A percentile compares a stretch with the other conserved stretches of the same genome.
Evolutionary conservation across 805 yeast genomes (phyloP).

Genomic region (Blastobotrys terrestris): DNA sequence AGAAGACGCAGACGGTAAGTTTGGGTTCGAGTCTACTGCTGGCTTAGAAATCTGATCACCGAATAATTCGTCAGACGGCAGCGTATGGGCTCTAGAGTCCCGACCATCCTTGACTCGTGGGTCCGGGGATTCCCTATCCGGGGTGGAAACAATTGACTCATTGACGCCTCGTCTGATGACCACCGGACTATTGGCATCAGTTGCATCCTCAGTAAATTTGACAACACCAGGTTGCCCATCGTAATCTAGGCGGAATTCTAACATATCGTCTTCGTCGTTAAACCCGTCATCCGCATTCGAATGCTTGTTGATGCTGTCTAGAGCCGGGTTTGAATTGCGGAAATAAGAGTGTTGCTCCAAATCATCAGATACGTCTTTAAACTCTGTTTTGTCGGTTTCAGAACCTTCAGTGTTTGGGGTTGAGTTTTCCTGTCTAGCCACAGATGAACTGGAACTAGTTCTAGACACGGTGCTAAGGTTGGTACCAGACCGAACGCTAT

Average conservation of each 20-base stretch:
- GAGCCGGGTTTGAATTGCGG: neutral
- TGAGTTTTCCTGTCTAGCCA: neutral
- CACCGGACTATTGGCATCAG: conserved; percentile 12
- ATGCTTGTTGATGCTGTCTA: neutral
- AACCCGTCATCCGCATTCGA: conserved; percentile 4
- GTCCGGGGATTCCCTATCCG: neutral
- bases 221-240: conserved; percentile 23
- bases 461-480: neutral
- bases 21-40: neutral
- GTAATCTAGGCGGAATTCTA: conserved; percentile 34
- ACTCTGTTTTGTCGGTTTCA: neutral
- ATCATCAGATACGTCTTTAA: neutral
- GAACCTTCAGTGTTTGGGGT: neutral
- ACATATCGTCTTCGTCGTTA: conserved; percentile 26
- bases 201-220: conserved; percentile 14
- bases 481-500: neutral
- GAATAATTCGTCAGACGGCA: neutral
- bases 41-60: neutral
- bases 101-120: neutral
- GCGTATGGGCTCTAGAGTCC: neutral
- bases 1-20: neutral
- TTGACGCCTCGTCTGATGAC: conserved; percentile 16
- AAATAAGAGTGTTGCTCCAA: neutral
- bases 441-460: neutral
- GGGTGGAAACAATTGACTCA: neutral